Evolutionary conservation across 495 filamentous ascomycete genomes (phyloP).

Genomic region (Pyronema domesticum): DNA sequence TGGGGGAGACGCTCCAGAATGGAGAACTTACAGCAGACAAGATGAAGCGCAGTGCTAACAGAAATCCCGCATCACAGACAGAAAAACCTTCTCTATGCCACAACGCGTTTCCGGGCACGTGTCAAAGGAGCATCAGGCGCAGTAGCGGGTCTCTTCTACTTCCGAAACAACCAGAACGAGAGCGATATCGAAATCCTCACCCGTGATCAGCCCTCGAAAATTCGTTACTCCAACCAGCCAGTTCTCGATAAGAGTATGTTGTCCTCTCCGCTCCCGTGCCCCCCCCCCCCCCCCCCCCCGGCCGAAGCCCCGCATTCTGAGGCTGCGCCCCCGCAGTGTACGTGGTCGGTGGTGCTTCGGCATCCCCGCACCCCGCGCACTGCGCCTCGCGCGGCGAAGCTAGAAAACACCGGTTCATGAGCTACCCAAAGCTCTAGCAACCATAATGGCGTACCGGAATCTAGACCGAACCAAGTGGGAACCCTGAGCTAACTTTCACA

Average conservation of each 20-base stretch:
- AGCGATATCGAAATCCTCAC: slow-evolving; percentile 64
- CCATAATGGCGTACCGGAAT: too few relatives aligned
- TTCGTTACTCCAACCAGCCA: slow-evolving; percentile 65
- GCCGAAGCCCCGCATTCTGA: too few relatives aligned
- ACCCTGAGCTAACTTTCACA: not conserved
- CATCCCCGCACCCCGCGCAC: too few relatives aligned
- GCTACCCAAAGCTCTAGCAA: too few relatives aligned
- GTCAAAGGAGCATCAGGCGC: slow-evolving; percentile 39
- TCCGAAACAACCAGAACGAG: slow-evolving; percentile 44
- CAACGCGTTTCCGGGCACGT: slow-evolving; percentile 38
- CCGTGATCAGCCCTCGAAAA: slow-evolving; percentile 33
- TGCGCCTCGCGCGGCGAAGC: too few relatives aligned
- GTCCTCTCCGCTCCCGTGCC: not conserved
- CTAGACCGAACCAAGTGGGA: not conserved
- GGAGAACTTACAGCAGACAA: too few relatives aligned
- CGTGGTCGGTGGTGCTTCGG: too few relatives aligned
- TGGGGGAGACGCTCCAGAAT: not conserved
- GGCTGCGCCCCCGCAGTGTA: too few relatives aligned
- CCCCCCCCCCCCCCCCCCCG: not conserved
- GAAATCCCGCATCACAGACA: slow-evolving; percentile 5
- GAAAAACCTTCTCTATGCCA: slow-evolving; percentile 20
- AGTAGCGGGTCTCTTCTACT: slow-evolving; percentile 57
- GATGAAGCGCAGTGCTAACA: not conserved
- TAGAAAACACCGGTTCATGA: too few relatives aligned
- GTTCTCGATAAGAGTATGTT: slow-evolving; percentile 20